Base-by-base conservation (phyloP, 495 filamentous ascomycete genomes). In the Penicillium taxi region DNA sequence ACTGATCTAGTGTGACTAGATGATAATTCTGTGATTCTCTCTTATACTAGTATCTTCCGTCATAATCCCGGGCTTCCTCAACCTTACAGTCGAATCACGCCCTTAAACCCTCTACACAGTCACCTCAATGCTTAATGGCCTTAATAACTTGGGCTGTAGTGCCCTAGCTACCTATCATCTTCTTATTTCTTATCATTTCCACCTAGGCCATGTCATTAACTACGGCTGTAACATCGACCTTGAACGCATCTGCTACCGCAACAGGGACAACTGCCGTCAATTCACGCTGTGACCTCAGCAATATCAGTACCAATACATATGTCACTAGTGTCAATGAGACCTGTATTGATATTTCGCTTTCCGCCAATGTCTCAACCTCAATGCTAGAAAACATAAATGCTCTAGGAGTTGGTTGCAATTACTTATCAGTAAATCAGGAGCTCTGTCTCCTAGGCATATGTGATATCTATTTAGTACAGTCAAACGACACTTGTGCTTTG, bases 301-400 rank as follows among this genome's bases (percentile, higher is more conserved):
- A 39, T 15, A 27, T 28, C 27, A 14, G 25, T 39, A 15, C 17
- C 16, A 31, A 18, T 32, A n/a, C 20, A 17, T 39, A 39, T 26
- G 14, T 23, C 9, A 28, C 32, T 32, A 16, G 23, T 21, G 15
- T 20, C 19, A 16, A 19, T 20, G 20, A 31, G 22, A 39, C 37
- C 19, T 39, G 37, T 26, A 2, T 39, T 26, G 18, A 17, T 39
- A 39, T 39, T 23, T 39, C 37, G 19, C 20, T 13, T 14, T 8
- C 28, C 12, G 17, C 21, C 26, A 39, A 39, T 31, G 37, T 39
- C 24, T 39, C 37, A 2, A 39, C 27, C 27, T 23, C 26, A 18
- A 28, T n/a, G 12, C 32, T 39, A 28, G 20, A 12, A 15, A 39
- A 26, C 28, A 30, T 39, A 21, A 39, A 39, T 26, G 26, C 24